These are phyloP conservation scores for Sporisorium reilianum DNA, from an alignment of 1,284 basidiomycete genomes.

Conservation along the genomic window DNA sequence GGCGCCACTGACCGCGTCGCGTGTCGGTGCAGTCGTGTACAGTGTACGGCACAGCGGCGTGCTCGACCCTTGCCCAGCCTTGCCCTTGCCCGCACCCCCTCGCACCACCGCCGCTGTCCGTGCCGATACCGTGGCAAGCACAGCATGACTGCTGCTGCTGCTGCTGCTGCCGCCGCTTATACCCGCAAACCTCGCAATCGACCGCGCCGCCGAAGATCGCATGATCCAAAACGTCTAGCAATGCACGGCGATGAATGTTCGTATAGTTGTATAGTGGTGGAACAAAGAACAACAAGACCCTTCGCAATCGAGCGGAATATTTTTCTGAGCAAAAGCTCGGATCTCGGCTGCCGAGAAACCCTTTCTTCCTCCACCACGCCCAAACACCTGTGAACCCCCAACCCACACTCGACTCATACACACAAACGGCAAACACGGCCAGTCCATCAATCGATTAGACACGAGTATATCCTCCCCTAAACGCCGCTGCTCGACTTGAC, in stretches of 20 bases:
- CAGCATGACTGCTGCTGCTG: background rate
- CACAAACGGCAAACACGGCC: no score
- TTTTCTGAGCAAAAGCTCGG: no score
- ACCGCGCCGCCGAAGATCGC: conserved; percentile 2
- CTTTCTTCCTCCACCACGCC: background rate
- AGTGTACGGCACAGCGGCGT: background rate
- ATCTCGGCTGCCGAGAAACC: background rate
- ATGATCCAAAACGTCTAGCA: no score
- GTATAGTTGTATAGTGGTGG: no score
- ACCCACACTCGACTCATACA: background rate
- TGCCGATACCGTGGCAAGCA: background rate
- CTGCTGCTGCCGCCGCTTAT: no score
- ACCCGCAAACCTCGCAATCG: background rate
- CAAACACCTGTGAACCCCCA: background rate
- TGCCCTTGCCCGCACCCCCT: background rate
- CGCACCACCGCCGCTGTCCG: background rate
- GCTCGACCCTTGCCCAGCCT: background rate
- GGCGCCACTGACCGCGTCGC: no score
- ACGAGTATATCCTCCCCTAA: background rate
- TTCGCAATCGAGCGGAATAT: no score
- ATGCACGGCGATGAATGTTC: no score
- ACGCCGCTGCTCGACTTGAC: conserved; percentile 10
- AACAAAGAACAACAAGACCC: no score
- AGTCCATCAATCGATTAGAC: background rate
- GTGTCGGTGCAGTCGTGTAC: background rate